These are phyloP conservation scores for Irpex rosettiformis DNA, from an alignment of 1,284 basidiomycete genomes.

Conservation along the genomic window DNA sequence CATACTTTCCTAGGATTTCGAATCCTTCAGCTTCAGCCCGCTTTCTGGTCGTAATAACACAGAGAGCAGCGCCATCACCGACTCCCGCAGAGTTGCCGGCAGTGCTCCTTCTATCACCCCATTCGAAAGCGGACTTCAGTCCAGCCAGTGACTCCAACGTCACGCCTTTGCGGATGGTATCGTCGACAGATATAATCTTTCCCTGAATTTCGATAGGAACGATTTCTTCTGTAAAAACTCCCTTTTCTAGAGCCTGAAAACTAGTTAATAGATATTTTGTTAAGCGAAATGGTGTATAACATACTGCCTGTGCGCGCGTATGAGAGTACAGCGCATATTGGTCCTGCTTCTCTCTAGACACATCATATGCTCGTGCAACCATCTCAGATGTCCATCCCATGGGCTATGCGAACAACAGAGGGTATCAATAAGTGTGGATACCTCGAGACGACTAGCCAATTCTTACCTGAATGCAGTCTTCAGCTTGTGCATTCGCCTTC, in stretches of 20 bases:
- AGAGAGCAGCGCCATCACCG: conserved; percentile 92
- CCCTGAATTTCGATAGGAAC: conserved; percentile 70
- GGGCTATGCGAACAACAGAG: conserved; percentile 46
- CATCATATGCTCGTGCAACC: conserved; percentile 72
- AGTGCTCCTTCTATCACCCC: conserved; percentile 75
- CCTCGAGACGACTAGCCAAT: neutral
- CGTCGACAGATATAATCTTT: conserved; percentile 61
- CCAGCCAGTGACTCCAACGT: conserved; percentile 62
- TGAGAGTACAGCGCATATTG: conserved; percentile 81
- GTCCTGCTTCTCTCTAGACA: conserved; percentile 78
- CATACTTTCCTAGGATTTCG: conserved; percentile 88
- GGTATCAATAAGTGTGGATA: neutral
- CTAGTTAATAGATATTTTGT: neutral
- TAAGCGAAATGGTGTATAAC: conserved; percentile 1
- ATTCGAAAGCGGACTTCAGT: conserved; percentile 75
- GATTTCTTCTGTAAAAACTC: conserved; percentile 78
- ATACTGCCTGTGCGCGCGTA: conserved; percentile 65
- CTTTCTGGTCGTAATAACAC: conserved; percentile 82
- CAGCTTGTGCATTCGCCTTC: conserved; percentile 48
- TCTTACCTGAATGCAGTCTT: conserved; percentile 74
- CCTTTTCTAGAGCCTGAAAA: conserved; percentile 32
- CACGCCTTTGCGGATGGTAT: conserved; percentile 80
- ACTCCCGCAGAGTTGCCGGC: conserved; percentile 93
- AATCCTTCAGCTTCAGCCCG: conserved; percentile 84
- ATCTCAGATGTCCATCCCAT: conserved; percentile 95